phyloP scores from a whole-genome alignment of 805 yeast genomes.

The Isabelozyma pseudorhagii region DNA sequence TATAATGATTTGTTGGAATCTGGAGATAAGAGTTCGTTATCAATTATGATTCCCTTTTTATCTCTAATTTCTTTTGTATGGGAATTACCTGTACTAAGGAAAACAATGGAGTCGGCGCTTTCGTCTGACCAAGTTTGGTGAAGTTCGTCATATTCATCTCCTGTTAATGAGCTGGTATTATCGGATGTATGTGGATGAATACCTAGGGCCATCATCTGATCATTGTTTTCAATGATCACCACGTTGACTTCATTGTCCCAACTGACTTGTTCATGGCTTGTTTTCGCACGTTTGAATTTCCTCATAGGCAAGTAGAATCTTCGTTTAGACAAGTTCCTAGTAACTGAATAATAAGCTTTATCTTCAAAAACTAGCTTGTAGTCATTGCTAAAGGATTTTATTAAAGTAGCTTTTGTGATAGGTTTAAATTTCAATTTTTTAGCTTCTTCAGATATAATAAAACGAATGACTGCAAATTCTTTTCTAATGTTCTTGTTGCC shows the following conservation, averaged over 20 bases:
- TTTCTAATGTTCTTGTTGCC: not conserved
- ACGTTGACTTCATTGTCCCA: not conserved
- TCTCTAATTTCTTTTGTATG: not conserved
- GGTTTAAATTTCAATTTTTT: not conserved
- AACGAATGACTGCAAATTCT: not conserved
- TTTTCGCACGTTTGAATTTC: not conserved
- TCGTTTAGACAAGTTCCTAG: not conserved
- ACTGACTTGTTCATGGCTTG: not conserved
- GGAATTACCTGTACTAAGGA: not conserved
- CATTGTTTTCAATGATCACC: not conserved
- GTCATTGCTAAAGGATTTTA: not conserved
- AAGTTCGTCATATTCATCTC: not conserved
- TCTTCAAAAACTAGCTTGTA: not conserved
- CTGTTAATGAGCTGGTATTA: not conserved
- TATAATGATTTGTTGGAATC: not conserved
- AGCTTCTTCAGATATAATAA: not conserved
- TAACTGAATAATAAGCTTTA: not conserved
- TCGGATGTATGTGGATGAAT: no score
- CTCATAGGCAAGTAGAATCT: not conserved
- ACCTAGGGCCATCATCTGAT: no score
- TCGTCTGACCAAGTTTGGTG: not conserved
- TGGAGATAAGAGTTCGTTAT: not conserved
- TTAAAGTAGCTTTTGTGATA: not conserved
- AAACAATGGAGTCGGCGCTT: not conserved
- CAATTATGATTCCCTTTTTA: not conserved